A percentile compares a stretch with the other conserved stretches of the same genome.
Evolutionary conservation across 2,329 filamentous ascomycete genomes (phyloP).

Genomic region (Microsporum canis): DNA sequence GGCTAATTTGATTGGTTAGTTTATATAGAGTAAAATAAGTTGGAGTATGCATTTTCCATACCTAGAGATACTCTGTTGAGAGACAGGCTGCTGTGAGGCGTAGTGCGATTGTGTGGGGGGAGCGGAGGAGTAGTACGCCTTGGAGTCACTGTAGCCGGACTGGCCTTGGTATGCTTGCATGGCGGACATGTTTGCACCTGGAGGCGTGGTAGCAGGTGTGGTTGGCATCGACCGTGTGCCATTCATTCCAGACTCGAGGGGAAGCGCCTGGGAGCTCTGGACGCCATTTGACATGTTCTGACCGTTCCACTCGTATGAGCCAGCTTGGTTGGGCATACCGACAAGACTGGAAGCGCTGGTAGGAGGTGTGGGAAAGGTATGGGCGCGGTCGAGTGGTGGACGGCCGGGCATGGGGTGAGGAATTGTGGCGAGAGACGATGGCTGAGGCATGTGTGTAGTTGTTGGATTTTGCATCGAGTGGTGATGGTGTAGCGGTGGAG

Average conservation of each 20-base stretch:
- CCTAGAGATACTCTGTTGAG: slow-evolving; percentile 55
- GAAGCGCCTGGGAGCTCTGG: slow-evolving; percentile 58
- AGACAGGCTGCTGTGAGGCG: slow-evolving; percentile 47
- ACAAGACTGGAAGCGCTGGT: slow-evolving; percentile 84
- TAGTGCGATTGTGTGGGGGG: slow-evolving; percentile 59
- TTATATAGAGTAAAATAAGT: slow-evolving; percentile 1
- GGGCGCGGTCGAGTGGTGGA: slow-evolving; percentile 68
- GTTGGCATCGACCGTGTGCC: slow-evolving; percentile 77
- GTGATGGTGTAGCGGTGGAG: slow-evolving; percentile 50
- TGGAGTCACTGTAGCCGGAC: slow-evolving; percentile 64
- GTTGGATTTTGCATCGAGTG: slow-evolving; percentile 54
- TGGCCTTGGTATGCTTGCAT: slow-evolving; percentile 65
- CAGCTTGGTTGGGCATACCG: slow-evolving; percentile 61
- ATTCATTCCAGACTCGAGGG: slow-evolving; percentile 68
- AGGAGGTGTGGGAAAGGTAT: slow-evolving; percentile 89
- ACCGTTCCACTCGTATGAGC: slow-evolving; percentile 66
- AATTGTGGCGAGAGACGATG: slow-evolving; percentile 48
- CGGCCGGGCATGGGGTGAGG: slow-evolving; percentile 48
- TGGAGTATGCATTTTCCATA: slow-evolving; percentile 37
- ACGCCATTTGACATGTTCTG: slow-evolving; percentile 51
- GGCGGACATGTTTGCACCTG: slow-evolving; percentile 55
- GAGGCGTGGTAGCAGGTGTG: slow-evolving; percentile 83
- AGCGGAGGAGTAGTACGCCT: slow-evolving; percentile 65
- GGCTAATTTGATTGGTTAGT: slow-evolving; percentile 50
- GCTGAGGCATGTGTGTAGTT: slow-evolving; percentile 53